Evolutionary conservation across 441 rosid genomes (phyloP), one percentile per base, ranked within the genome.

Genomic region (Populus hybrid): DNA sequence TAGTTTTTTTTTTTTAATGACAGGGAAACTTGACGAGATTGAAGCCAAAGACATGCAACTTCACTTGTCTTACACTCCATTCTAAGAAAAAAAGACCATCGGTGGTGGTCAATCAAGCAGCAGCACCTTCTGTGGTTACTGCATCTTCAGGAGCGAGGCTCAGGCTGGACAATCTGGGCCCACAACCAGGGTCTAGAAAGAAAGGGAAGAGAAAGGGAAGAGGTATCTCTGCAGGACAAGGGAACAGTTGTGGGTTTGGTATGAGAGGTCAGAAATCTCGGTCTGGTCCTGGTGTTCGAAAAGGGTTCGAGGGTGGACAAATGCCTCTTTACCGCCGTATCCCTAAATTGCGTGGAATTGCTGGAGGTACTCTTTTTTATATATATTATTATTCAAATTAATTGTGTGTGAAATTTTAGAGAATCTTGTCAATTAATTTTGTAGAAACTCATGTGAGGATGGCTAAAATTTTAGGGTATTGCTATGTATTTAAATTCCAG

Each of bases 181-280:
- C 99, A 3, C 96, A 95, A 66, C 92, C 93, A 12, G 98, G 99
- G 23, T 92, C 99, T 6, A 91, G 94, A 70, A 93, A 93, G 93
- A 93, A 76, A 68, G 88, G 77, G 42, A 95, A 95, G 93, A 89
- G 98, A 82, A 92, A 95, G 86, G 99, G 99, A 6, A 87, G 98
- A 85, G 99, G 97, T 74, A 88, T 88, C 21, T 79, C 98, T 6
- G 97, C 99, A 5, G 98, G 99, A 1, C 99, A 95, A 84, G 98
- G 98, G 4, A 88, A 87, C 23, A 95, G 98, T 82, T 93, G 97
- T 79, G 99, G 99, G 76, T 95, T 95, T 75, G 98, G 99, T 20
- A 95, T 95, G 99, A 89, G 97, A 82, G 98, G 98, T 23, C 98
- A 95, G 88, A 93, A 95, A 73, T 92, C 99, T 16, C 85, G 97